Base-by-base conservation (phyloP, 805 yeast genomes). In the Saccharomyces jurei region DNA sequence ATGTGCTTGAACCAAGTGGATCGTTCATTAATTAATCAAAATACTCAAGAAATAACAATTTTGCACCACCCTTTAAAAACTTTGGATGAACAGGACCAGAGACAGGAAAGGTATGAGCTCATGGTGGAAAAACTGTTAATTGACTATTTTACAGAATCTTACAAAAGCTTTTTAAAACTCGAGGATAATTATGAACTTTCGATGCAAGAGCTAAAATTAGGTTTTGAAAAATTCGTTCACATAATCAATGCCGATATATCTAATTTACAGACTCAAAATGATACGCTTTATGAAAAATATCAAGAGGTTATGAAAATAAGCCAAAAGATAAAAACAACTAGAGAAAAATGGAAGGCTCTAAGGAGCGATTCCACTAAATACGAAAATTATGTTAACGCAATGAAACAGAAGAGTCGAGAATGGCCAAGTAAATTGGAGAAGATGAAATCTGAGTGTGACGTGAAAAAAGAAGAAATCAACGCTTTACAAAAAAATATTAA, bases 291-390 rank as follows among this genome's bases (percentile, higher is more conserved):
- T 22, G 60, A 61, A 1, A 71, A 76, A 50, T 76, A 76, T 51
- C 70, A 76, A 28, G 72, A 71, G 26, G 60, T 82, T 1, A 66
- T 74, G 44, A 80, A 81, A 57, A 72, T 77, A 50, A 71, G 76
- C 50, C 76, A 77, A 26, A 70, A 74, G 21, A 71, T 83, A 36
- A 78, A 77, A 50, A 71, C 77, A 25, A 79, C 84, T 26, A 77
- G 78, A 54, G 80, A 79, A 63, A 83, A 84, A 64, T 69, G 81
- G 4, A 75, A 74, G 56, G 87, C 89, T 1, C 72, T 89, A 53
- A 86, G 84, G 58, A 80, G 81, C 57, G 96, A 89, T 67, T 74
- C 86, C 47, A 72, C 74, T 48, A 86, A 86, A 67, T 86, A 88
- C 63, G 78, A 80, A 61, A 84, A 82, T n/a, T 88, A 86, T 64